A percentile compares a stretch with the other conserved stretches of the same genome.
Conservation (phyloP, 2,329 filamentous ascomycete genomes). For the Thielaviopsis punctulata region DNA sequence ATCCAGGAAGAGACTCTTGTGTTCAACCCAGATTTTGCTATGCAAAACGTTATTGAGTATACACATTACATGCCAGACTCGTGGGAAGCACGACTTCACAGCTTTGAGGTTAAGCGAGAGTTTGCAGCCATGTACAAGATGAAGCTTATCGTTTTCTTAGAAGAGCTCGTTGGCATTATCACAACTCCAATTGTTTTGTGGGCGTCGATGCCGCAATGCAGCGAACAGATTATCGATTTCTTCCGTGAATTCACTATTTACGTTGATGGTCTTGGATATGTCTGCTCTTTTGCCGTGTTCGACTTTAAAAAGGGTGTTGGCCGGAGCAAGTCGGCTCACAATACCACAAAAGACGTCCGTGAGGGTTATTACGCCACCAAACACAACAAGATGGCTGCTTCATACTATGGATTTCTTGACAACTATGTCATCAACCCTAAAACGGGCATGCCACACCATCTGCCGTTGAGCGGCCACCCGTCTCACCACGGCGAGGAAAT, state of each 20-base stretch:
- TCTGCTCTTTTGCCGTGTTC: conserved; percentile 95
- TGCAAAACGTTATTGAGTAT: conserved; percentile 78
- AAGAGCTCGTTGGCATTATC: conserved; percentile 83
- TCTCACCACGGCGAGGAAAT: conserved; percentile 16
- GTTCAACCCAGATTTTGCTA: conserved; percentile 79
- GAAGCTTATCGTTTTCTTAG: conserved; percentile 78
- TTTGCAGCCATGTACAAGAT: conserved; percentile 84
- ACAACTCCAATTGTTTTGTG: conserved; percentile 81
- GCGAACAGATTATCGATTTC: conserved; percentile 89
- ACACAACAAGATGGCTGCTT: conserved; percentile 96
- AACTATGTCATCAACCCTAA: conserved; percentile 69
- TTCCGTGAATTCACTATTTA: conserved; percentile 96
- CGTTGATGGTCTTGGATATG: conserved; percentile 86
- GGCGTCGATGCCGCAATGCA: conserved; percentile 71
- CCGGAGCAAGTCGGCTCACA: conserved; percentile 19
- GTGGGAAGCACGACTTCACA: conserved; percentile 82
- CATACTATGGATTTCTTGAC: conserved; percentile 86
- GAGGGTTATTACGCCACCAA: conserved; percentile 91
- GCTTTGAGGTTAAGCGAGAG: conserved; percentile 78
- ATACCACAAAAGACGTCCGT: conserved; percentile 42
- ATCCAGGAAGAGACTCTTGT: conserved; percentile 78
- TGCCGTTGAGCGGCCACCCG: conserved; percentile 35
- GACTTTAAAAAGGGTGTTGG: conserved; percentile 74
- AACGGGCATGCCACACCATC: conserved; percentile 43
- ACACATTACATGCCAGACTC: conserved; percentile 82